Conservation (phyloP, 2,329 filamentous ascomycete genomes). For the Ciborinia camelliae region DNA sequence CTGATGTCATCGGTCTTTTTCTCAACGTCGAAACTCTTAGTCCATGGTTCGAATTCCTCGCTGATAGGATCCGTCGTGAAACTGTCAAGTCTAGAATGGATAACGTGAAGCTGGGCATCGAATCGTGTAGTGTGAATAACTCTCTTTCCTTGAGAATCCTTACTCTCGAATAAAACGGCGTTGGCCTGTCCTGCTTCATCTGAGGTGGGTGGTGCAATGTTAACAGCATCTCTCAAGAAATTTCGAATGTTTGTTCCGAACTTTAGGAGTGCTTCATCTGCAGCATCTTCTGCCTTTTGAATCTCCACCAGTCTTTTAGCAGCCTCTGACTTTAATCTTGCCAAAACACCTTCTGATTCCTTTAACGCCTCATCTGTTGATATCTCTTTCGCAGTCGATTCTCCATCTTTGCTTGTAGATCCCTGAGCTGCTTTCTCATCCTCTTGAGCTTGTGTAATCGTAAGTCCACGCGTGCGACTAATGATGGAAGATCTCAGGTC, state of each 20-base stretch:
- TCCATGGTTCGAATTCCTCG: constrained; percentile 72
- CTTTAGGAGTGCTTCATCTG: constrained; percentile 88
- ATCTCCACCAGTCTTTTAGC: constrained; percentile 83
- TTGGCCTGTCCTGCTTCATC: constrained; percentile 47
- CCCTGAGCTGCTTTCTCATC: constrained; percentile 27
- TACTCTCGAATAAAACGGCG: constrained; percentile 86
- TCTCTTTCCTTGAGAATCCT: constrained; percentile 82
- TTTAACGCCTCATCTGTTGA: constrained; percentile 47
- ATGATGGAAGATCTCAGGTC: constrained; percentile 66
- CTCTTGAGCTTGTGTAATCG: constrained; percentile 46
- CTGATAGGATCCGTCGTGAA: constrained; percentile 79
- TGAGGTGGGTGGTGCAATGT: constrained; percentile 69
- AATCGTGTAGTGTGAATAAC: constrained; percentile 94
- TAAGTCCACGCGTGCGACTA: constrained; percentile 68
- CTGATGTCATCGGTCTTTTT: constrained; percentile 81
- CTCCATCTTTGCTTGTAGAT: constrained; percentile 28
- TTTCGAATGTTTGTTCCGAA: constrained; percentile 88
- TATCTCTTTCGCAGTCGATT: constrained; percentile 40
- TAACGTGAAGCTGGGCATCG: constrained; percentile 92
- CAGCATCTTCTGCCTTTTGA: constrained; percentile 88
- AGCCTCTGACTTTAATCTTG: constrained; percentile 72
- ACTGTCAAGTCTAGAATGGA: constrained; percentile 79
- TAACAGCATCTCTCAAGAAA: constrained; percentile 87
- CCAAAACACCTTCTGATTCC: constrained; percentile 64
- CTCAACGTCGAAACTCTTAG: constrained; percentile 72